Evolutionary conservation across 495 filamentous ascomycete genomes (phyloP), one percentile per base, ranked within the genome.

Genomic region (Lasiosphaeris hirsuta): DNA sequence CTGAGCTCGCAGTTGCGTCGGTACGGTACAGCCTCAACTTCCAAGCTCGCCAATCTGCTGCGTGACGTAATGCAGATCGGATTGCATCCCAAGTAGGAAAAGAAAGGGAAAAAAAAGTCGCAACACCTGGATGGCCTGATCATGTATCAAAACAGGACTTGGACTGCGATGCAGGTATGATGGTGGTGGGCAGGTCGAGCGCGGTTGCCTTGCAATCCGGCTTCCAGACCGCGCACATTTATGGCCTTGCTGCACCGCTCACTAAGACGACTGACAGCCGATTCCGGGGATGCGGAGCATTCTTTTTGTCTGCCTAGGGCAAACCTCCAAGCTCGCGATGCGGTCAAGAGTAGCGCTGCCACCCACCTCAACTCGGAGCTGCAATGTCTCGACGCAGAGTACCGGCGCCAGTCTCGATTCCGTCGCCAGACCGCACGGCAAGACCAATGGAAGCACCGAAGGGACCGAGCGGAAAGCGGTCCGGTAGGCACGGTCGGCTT

Each of bases 11-110:
- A 40, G n/a, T n/a, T 30, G 49, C 36, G 18, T 15, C 13, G 14
- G 49, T 40, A 51, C 23, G 8, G 15, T 30, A 33, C 46, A 36
- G 13, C 36, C 36, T 51, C 49, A 51, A 36, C 49, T 51, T 13
- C 17, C 34, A 51, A 34, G 36, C 49, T 40, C 49, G 40, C 49
- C 49, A 19, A 39, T 38, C 49, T 34, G 49, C 34, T 15, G 49
- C 15, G 49, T 51, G 49, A 51, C 49, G 49, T 51, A 51, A 15
- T 38, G 36, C 36, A 30, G 49, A 9, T 46, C 49, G 17, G 8
- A 7, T 18, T 10, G 15, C 36, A 23, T 39, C 14, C 14, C 35
- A n/a, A 39, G n/a, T 11, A 51, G 40, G 10, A 51, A 51, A 40
- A 34, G 49, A 17, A n/a, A n/a, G n/a, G 43, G 43, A 10, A 30